Conservation (phyloP, 352 stramenopile genomes). For the Phytophthora fragariaefolia region DNA sequence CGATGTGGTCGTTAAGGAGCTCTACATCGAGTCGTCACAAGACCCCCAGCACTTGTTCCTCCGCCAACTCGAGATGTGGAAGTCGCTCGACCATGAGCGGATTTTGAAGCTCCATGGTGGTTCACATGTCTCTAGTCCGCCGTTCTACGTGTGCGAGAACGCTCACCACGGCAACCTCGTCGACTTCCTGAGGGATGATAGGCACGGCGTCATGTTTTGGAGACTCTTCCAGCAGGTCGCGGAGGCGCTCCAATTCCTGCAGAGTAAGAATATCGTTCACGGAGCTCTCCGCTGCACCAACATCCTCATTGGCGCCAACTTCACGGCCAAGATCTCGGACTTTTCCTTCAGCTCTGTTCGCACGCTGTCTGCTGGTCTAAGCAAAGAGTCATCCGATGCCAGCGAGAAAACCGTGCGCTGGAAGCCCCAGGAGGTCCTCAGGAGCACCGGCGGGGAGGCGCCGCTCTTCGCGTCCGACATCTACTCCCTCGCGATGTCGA, state of each 20-base stretch:
- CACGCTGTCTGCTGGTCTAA: constrained; percentile 20
- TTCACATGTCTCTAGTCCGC: constrained; percentile 34
- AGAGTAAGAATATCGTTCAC: constrained; percentile 53
- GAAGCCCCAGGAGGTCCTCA: constrained; percentile 39
- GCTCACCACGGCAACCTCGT: constrained; percentile 35
- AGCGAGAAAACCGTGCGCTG: constrained; percentile 22
- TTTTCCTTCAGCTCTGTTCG: constrained; percentile 38
- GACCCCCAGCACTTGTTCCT: constrained; percentile 29
- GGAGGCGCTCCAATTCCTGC: constrained; percentile 58
- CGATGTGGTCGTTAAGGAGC: constrained; percentile 21
- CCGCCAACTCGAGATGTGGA: constrained; percentile 46
- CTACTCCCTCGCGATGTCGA: constrained; percentile 39
- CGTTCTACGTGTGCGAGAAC: constrained; percentile 41
- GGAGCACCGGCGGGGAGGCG: constrained; percentile 6
- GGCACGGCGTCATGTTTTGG: constrained; percentile 22
- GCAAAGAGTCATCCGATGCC: neutral
- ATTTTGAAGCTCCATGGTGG: constrained; percentile 50
- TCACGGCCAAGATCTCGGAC: constrained; percentile 37
- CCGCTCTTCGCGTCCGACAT: constrained; percentile 27
- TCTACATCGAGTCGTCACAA: constrained; percentile 1
- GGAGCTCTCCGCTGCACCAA: constrained; percentile 88
- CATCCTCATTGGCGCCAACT: constrained; percentile 51
- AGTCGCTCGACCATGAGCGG: constrained; percentile 31
- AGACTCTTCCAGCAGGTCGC: constrained; percentile 25
- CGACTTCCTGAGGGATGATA: constrained; percentile 19